Percentiles rank a stretch among this genome's conserved stretches.
These are phyloP conservation scores for Heliosperma pusillum DNA, from an alignment of 148 eudicot species.

Conservation along the genomic window DNA sequence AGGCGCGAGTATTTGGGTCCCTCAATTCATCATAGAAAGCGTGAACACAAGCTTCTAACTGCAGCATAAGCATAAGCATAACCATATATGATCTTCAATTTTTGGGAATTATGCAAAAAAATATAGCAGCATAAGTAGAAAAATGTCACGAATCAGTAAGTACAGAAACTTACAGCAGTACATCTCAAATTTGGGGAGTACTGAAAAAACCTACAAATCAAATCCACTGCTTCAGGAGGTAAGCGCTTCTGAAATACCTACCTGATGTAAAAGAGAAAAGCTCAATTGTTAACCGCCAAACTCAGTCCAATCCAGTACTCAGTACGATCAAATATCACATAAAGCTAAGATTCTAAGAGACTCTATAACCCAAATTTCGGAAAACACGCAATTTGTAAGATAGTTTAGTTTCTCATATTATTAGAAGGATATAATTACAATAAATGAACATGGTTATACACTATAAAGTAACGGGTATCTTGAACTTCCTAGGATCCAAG, in stretches of 20 bases:
- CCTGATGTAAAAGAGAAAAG: conserved; percentile 36
- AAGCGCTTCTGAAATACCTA: conserved; percentile 91
- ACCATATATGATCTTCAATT: neutral
- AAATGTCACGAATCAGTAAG: neutral
- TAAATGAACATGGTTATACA: too few relatives aligned
- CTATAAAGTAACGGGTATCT: too few relatives aligned
- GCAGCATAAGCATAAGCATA: conserved; percentile 29
- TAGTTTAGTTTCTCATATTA: too few relatives aligned
- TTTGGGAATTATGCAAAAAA: neutral
- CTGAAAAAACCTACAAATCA: conserved; percentile 93
- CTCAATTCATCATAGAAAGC: conserved; percentile 97
- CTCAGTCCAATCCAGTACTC: neutral
- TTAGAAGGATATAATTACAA: too few relatives aligned
- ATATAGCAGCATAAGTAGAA: too few relatives aligned
- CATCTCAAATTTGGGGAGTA: conserved; percentile 95
- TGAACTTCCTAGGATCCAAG: too few relatives aligned
- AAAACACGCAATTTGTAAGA: too few relatives aligned
- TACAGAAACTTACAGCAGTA: conserved; percentile 78
- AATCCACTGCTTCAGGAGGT: conserved; percentile 98
- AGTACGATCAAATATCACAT: too few relatives aligned
- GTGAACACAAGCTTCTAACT: conserved; percentile 99
- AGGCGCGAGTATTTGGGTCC: conserved; percentile 83
- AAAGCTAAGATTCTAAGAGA: too few relatives aligned
- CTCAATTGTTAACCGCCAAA: conserved; percentile 5
- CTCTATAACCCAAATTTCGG: too few relatives aligned